These are phyloP conservation scores for Nepenthes gracilis DNA, from an alignment of 148 eudicot genomes.

Conservation along the genomic window DNA sequence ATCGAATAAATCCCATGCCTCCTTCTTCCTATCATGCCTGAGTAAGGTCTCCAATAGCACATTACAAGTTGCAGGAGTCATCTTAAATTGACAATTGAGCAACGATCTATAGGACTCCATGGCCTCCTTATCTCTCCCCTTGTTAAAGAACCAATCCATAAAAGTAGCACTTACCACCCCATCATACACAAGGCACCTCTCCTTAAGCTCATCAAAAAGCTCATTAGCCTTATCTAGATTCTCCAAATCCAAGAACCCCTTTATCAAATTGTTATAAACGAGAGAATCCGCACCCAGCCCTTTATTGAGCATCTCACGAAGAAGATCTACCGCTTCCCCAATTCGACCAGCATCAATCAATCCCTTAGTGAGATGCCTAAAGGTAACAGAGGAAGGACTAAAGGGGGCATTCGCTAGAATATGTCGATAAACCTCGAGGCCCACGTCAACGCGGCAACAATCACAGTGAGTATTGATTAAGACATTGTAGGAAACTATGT, in stretches of 20 bases:
- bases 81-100: slow-evolving; percentile 46
- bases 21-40: slow-evolving; percentile 36
- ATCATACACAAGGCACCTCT: slow-evolving; percentile 69
- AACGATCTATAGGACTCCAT: slow-evolving; percentile 69
- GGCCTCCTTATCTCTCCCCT: slow-evolving; percentile 62
- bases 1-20: slow-evolving; percentile 35
- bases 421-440: slow-evolving; percentile 29
- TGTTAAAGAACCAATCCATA: slow-evolving; percentile 73
- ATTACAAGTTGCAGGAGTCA: slow-evolving; percentile 78
- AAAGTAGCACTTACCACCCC: slow-evolving; percentile 72
- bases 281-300: slow-evolving; percentile 76
- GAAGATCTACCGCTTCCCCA: slow-evolving; percentile 44
- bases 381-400: slow-evolving; percentile 61
- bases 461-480: slow-evolving; percentile 48
- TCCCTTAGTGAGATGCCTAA: slow-evolving; percentile 65
- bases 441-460: slow-evolving; percentile 32
- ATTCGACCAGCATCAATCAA: slow-evolving; percentile 47
- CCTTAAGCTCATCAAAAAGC: slow-evolving; percentile 72
- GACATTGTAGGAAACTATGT: slow-evolving; percentile 56
- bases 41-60: slow-evolving; percentile 59
- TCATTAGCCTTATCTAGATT: slow-evolving; percentile 65
- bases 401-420: slow-evolving; percentile 50
- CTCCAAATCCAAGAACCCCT: slow-evolving; percentile 54
- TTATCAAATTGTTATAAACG: slow-evolving; percentile 66
- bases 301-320: slow-evolving; percentile 67